A percentile compares a stretch with the other conserved stretches of the same genome.
These are phyloP conservation scores for Fusarium siculi DNA, from an alignment of 2,329 filamentous ascomycete species.

Conservation along the genomic window DNA sequence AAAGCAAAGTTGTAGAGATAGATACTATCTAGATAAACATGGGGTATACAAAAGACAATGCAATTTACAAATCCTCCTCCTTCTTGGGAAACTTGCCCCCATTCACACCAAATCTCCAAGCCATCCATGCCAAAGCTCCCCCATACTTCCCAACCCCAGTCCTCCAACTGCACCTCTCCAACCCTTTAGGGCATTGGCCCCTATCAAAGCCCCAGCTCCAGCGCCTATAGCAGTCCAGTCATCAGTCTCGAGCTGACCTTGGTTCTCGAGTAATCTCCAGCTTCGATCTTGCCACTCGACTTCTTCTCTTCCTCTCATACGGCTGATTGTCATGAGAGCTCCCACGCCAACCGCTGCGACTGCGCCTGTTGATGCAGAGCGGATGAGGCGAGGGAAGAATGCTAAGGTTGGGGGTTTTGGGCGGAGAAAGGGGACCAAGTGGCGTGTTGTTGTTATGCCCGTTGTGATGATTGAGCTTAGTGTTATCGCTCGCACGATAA, in stretches of 20 bases:
- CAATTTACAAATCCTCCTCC: slow-evolving; percentile 20
- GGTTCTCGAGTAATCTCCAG: slow-evolving; percentile 69
- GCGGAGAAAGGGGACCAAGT: slow-evolving; percentile 45
- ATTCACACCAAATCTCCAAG: slow-evolving; percentile 61
- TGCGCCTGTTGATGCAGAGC: slow-evolving; percentile 57
- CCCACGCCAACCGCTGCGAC: slow-evolving; percentile 58
- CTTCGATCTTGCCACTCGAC: slow-evolving; percentile 73
- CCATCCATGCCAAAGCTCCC: slow-evolving; percentile 61
- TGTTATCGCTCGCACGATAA: slow-evolving; percentile 66
- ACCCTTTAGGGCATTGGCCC: slow-evolving; percentile 45
- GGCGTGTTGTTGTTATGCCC: slow-evolving; percentile 50
- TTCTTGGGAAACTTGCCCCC: slow-evolving; percentile 52
- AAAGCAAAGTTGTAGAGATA: slow-evolving; percentile 49
- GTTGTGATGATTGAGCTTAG: slow-evolving; percentile 62
- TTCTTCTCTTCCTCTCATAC: slow-evolving; percentile 66
- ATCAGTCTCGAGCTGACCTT: slow-evolving; percentile 66
- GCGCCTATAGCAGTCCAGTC: slow-evolving; percentile 63
- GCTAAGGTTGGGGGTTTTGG: slow-evolving; percentile 44
- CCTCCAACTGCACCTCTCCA: slow-evolving; percentile 57
- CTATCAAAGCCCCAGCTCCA: slow-evolving; percentile 49
- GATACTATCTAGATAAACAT: background rate
- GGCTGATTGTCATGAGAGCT: slow-evolving; percentile 54
- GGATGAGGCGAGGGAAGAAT: slow-evolving; percentile 54
- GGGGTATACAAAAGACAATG: background rate
- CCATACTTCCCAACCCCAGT: slow-evolving; percentile 59